Evolutionary conservation across 1,284 basidiomycete species (phyloP), one percentile per base, ranked within the genome.

Genomic region (Peniophora sp.): DNA sequence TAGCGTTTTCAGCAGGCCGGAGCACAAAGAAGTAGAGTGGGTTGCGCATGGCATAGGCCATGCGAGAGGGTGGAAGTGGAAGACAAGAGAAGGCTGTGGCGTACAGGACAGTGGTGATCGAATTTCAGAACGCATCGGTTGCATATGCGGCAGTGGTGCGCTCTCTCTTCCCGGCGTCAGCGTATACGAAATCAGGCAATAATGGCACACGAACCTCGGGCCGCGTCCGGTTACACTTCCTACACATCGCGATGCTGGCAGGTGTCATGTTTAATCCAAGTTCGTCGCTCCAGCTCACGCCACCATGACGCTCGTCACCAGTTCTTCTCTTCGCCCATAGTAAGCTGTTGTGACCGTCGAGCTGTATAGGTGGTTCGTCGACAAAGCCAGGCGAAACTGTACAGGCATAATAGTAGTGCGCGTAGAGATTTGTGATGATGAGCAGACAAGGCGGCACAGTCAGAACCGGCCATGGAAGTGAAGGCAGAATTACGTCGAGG

Each of bases 91-190:
- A 46, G 16, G 27, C n/a, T 32, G 27, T 32, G 27, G 77, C 78
- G 67, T 63, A 93, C 91, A 63, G 91, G 90, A 69, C 91, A 94
- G 67, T 97, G 94, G 63, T 97, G 94, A 62, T 97, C 94, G 69
- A 89, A 98, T 65, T 97, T 93, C 48, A 98, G 69, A 20, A 97
- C 81, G 65, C 97, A 99, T 49, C 79, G 81, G 56, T 92, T 90
- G 68, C 96, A 99, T 57, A 97, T 85, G 10, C 86, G 79, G 69
- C 96, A 99, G 68, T 99, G 97, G 65, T 99, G 96, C 2, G 95
- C 78, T 65, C 97, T 85, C 85, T 97, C 71, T 32, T 32, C 55
- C 58, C 10, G 44, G 5, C 25, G 44, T 12, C 10, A 48, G 27
- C 27, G 24, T 22, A 25, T 41, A 35, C n/a, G n/a, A n/a, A n/a